Evolutionary conservation across 1,139 yeast genomes (phyloP).

Genomic region (Kodamaea suecica): DNA sequence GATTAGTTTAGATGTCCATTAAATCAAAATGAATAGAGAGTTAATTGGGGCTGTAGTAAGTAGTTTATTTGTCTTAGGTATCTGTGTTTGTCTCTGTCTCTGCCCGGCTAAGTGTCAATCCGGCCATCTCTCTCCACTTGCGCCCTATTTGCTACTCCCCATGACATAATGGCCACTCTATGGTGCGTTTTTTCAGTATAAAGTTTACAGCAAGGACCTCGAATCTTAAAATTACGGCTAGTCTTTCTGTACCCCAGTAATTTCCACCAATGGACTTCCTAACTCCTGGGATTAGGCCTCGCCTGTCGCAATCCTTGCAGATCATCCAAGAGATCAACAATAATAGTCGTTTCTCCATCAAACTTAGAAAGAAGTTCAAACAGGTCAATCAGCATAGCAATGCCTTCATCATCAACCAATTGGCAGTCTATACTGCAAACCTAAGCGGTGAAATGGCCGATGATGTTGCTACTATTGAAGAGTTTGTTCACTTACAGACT

Average conservation of each 20-base stretch:
- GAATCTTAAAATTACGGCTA: too few relatives aligned
- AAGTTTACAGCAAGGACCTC: not conserved
- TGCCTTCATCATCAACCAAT: slow-evolving; percentile 12
- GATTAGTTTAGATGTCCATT: not conserved
- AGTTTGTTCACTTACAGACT: slow-evolving; percentile 19
- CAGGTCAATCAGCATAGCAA: slow-evolving; percentile 13
- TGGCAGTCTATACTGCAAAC: slow-evolving; percentile 4
- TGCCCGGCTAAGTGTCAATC: too few relatives aligned
- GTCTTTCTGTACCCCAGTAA: too few relatives aligned
- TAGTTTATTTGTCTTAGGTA: too few relatives aligned
- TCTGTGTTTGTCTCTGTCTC: too few relatives aligned
- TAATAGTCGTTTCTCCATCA: slow-evolving; percentile 16
- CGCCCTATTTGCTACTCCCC: too few relatives aligned
- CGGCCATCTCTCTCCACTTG: too few relatives aligned
- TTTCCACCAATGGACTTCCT: slow-evolving; percentile 15
- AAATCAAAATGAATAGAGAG: not conserved
- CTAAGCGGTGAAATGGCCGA: slow-evolving; percentile 1
- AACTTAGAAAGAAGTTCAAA: slow-evolving; percentile 13
- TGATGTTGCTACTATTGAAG: slow-evolving; percentile 1
- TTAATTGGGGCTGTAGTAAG: too few relatives aligned
- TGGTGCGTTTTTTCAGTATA: too few relatives aligned
- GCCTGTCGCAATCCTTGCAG: slow-evolving; percentile 11
- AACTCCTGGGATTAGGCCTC: slow-evolving; percentile 16
- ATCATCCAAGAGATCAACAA: slow-evolving; percentile 14
- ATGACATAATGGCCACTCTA: too few relatives aligned